phyloP scores from a whole-genome alignment of 768 basidiomycete genomes.

The Serendipita vermifera region DNA sequence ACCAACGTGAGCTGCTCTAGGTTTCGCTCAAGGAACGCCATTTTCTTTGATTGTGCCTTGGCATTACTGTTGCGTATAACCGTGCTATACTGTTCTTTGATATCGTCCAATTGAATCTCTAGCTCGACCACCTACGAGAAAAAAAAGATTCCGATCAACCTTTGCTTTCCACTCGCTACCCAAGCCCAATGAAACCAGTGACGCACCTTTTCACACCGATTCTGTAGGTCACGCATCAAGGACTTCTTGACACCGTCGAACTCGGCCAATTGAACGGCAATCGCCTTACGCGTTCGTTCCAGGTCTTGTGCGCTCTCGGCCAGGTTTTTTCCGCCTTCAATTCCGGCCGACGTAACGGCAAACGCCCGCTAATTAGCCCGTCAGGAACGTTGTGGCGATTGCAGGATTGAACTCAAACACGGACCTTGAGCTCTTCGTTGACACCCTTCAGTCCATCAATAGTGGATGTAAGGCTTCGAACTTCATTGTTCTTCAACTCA shows the following conservation, averaged over 20 bases:
- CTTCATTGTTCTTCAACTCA: slow-evolving; percentile 71
- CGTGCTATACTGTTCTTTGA: slow-evolving; percentile 97
- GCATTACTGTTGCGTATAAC: slow-evolving; percentile 97
- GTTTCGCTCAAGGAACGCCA: slow-evolving; percentile 96
- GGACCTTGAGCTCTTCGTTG: slow-evolving; percentile 95
- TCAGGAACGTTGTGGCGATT: no score
- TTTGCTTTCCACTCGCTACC: not conserved
- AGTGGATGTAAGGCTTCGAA: slow-evolving; percentile 67
- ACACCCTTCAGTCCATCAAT: slow-evolving; percentile 90
- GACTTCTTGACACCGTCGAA: slow-evolving; percentile 99
- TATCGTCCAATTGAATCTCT: slow-evolving; percentile 96
- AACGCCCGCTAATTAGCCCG: slow-evolving; percentile 98
- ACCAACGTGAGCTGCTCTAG: slow-evolving; percentile 88
- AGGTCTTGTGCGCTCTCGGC: slow-evolving; percentile 96
- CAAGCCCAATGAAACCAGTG: not conserved
- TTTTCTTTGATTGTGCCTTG: slow-evolving; percentile 98
- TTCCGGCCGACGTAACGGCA: slow-evolving; percentile 91
- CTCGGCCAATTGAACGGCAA: slow-evolving; percentile 95
- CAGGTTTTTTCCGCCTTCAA: slow-evolving; percentile 92
- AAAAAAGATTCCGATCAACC: slow-evolving; percentile 13
- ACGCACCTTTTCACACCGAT: slow-evolving; percentile 94
- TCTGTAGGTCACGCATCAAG: slow-evolving; percentile 95
- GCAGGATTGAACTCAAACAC: no score
- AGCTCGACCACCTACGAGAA: slow-evolving; percentile 80
- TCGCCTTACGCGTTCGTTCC: slow-evolving; percentile 89